Base-by-base conservation (phyloP, 169 alveolate species). In the Cytauxzoon felis region DNA sequence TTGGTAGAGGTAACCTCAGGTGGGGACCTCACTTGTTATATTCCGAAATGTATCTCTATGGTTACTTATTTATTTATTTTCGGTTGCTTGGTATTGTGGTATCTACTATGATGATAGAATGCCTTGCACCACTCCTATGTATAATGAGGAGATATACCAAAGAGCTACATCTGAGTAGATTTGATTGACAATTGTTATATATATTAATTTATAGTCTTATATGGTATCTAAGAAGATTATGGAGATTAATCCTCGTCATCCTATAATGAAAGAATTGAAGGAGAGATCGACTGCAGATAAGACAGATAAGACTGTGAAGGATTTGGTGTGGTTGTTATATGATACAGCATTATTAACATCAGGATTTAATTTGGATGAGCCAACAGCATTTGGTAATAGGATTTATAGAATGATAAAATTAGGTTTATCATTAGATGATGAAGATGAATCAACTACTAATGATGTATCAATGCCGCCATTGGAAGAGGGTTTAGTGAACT, bases 321-420 rank as follows among this genome's bases (percentile, higher is more conserved):
- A 97, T 79, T 88, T 97, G 70, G 91, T 96, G 78, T 96, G 99
- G 99, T 90, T 97, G 42, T 91, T 97, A 47, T 96, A 89, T 91
- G 99, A 98, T 72, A 97, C 99, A 23, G 92, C 99, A 41, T 92
- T 98, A 50, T 88, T 96, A 52, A 95, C 99, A 59, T 96, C 99
- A 34, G 99, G 99, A 42, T 97, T 98, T 95, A 87, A 96, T 72
- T 94, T 97, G 36, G 99, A 98, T 50, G 99, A 98, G 68, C 99
- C 99, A 62, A 95, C 98, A 58, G 95, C 93, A 73, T 98, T 97
- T 89, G 98, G 99, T 52, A 91, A 91, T 61, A 93, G 99, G 88
- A 96, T 97, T 53, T 98, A 97, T 94, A 93, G 99, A 86, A 97
- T 98, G 99, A 96, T 97, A 89, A 96, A 95, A 88, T 92, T 96